These are phyloP conservation scores for Nevesoporus exiguus DNA, from an alignment of 768 basidiomycete genomes.

Conservation along the genomic window DNA sequence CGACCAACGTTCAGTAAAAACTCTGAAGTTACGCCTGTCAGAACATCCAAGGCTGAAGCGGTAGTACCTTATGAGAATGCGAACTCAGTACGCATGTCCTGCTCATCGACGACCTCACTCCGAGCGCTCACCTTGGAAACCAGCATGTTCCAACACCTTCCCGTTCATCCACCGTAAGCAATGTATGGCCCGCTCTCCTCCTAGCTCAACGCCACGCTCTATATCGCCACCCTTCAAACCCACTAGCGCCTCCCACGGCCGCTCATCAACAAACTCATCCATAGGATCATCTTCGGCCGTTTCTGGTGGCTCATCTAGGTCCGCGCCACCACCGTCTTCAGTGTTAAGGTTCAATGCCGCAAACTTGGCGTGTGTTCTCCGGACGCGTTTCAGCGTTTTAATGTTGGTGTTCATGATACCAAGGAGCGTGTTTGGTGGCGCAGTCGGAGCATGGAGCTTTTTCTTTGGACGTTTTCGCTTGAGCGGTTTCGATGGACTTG, in stretches of 20 bases:
- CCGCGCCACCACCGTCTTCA: constrained; percentile 35
- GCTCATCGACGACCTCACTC: not conserved
- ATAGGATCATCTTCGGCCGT: constrained; percentile 29
- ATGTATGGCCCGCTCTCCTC: constrained; percentile 53
- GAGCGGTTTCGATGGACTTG: constrained; percentile 5
- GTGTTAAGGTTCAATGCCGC: constrained; percentile 45
- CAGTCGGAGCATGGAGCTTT: constrained; percentile 10
- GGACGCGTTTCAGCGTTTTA: constrained; percentile 66
- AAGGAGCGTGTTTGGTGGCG: constrained; percentile 49
- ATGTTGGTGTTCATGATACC: constrained; percentile 74
- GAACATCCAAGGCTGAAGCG: constrained; percentile 69
- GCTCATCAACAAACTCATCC: constrained; percentile 49
- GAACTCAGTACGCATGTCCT: constrained; percentile 2
- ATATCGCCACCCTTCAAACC: constrained; percentile 14
- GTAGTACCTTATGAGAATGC: constrained; percentile 55
- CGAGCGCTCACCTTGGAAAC: constrained; percentile 76
- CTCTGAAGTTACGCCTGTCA: constrained; percentile 73
- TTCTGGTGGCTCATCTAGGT: constrained; percentile 34
- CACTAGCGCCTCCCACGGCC: constrained; percentile 48
- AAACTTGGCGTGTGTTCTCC: constrained; percentile 71
- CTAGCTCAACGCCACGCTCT: constrained; percentile 47
- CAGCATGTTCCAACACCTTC: constrained; percentile 84
- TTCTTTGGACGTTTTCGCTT: constrained; percentile 29
- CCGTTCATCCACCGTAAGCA: constrained; percentile 70
- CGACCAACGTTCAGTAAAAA: constrained; percentile 84